Percentiles rank a stretch among this genome's conserved stretches.
These are phyloP conservation scores for Suillus subaureus DNA, from an alignment of 768 basidiomycete genomes.

Conservation along the genomic window DNA sequence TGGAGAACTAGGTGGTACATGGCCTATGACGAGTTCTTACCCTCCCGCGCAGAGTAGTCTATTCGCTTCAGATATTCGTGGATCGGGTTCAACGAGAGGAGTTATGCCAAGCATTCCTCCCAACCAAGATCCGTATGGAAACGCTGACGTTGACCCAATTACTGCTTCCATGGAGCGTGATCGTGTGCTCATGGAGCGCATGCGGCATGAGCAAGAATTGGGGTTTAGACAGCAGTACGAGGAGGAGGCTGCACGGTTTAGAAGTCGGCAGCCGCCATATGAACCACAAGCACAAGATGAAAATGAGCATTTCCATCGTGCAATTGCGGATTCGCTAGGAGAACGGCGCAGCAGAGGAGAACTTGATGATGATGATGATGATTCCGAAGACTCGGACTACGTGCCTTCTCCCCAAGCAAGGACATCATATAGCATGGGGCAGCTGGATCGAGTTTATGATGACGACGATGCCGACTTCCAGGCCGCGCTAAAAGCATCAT, in stretches of 20 bases:
- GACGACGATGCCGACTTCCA: constrained; percentile 89
- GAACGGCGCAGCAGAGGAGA: constrained; percentile 19
- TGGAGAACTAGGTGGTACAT: constrained; percentile 8
- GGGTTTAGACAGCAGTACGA: constrained; percentile 64
- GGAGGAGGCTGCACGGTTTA: constrained; percentile 36
- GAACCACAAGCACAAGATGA: constrained; percentile 24
- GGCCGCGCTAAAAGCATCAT: constrained; percentile 82
- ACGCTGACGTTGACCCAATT: constrained; percentile 52
- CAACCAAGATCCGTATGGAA: constrained; percentile 32
- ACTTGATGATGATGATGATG: constrained; percentile 25
- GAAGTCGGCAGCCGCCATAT: constrained; percentile 9
- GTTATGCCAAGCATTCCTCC: constrained; percentile 25
- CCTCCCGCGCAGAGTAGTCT: constrained; percentile 28
- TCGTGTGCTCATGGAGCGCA: constrained; percentile 59
- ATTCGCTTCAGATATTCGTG: constrained; percentile 29
- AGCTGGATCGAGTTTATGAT: constrained; percentile 60
- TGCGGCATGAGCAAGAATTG: constrained; percentile 66
- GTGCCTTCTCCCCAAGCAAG: constrained; percentile 8
- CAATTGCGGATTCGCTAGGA: constrained; percentile 32
- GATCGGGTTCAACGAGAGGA: constrained; percentile 19
- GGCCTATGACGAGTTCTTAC: constrained; percentile 19
- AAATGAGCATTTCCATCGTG: constrained; percentile 54
- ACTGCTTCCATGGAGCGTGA: constrained; percentile 70
- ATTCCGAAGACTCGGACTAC: constrained; percentile 28
- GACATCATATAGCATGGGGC: constrained; percentile 14